Evolutionary conservation across 768 basidiomycete species (phyloP).

Genomic region (Phylloporus arenicola): DNA sequence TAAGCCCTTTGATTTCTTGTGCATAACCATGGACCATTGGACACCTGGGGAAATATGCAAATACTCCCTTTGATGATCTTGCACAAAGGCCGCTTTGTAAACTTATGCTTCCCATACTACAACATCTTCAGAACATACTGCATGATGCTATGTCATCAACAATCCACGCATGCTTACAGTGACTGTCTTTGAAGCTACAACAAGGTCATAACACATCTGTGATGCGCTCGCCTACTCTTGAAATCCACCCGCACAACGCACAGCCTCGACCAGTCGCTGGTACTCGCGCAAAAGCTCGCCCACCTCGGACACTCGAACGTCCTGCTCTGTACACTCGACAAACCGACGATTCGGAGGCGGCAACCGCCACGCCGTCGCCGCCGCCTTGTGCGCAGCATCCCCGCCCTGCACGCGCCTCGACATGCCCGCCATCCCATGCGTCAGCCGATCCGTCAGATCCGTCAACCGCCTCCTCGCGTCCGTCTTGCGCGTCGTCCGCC

Average conservation of each 20-base stretch:
- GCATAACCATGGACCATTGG: too few species aligned
- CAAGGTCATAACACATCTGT: too few species aligned
- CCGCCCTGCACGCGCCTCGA: conserved; percentile 37
- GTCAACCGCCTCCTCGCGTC: conserved; percentile 42
- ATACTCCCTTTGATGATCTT: too few species aligned
- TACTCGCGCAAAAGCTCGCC: conserved; percentile 78
- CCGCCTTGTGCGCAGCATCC: conserved; percentile 30
- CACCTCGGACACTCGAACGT: conserved; percentile 78
- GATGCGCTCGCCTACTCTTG: conserved; percentile 18
- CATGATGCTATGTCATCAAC: too few species aligned
- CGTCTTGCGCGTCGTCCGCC: conserved; percentile 19
- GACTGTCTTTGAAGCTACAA: too few species aligned
- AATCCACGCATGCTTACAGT: too few species aligned
- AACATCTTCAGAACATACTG: too few species aligned
- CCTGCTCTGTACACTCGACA: conserved; percentile 65
- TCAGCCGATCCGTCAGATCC: conserved; percentile 68
- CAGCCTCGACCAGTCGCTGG: conserved; percentile 64
- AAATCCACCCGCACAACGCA: conserved; percentile 49
- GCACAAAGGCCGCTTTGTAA: too few species aligned
- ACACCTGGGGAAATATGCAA: too few species aligned
- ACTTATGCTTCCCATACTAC: too few species aligned
- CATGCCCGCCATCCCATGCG: conserved; percentile 40
- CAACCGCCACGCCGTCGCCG: conserved; percentile 33
- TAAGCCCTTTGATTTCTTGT: too few species aligned
- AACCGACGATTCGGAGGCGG: conserved; percentile 58